Base-by-base conservation (phyloP, 176 grass and related monocot species). In the Carex kokanica region DNA sequence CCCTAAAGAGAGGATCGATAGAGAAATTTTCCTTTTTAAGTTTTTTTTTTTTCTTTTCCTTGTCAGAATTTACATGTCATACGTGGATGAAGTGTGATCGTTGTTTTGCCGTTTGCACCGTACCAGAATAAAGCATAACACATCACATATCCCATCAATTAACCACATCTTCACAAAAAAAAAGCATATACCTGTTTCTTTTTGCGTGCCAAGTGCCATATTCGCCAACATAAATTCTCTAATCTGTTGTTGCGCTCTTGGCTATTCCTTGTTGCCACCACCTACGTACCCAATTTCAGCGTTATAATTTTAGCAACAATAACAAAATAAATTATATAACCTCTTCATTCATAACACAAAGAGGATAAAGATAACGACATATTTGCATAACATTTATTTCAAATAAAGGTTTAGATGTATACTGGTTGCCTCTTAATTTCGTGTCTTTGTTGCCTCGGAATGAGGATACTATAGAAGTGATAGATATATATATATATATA, bases 191-290 rank as follows among this genome's bases (percentile, higher is more conserved):
- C 95, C 88, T 95, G 87, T 82, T 98, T 95, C 82, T 95, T 98
- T 86, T 87, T 91, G 86, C 95, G 90, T 4, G 92, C 84, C 65
- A 98, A 86, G 78, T 98, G 83, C 95, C 95, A 98, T 69, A 98
- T 98, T 83, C 95, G 87, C 95, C 95, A 98, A 86, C 92, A 95
- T 81, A 98, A 82, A 62, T 98, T 95, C 90, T 93, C 92, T 62
- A 98, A 81, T 58, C 92, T 75, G 52, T 81, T 93, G 86, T 49
- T 95, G 5, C 95, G 81, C 75, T 98, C 92, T 69, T 98, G 92
- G 88, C 92, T 98, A 84, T 86, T 98, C 79, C 95, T 84, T 80
- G 79, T 95, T n/a, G 95, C 95, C 74, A 98, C 95, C 57, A 94
- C 89, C 95, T 97, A 77, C 29, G 92, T 97, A 77, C 29, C 24